Evolutionary conservation across 139 green algal genomes (phyloP).

Genomic region (Coelastrella sp.): DNA sequence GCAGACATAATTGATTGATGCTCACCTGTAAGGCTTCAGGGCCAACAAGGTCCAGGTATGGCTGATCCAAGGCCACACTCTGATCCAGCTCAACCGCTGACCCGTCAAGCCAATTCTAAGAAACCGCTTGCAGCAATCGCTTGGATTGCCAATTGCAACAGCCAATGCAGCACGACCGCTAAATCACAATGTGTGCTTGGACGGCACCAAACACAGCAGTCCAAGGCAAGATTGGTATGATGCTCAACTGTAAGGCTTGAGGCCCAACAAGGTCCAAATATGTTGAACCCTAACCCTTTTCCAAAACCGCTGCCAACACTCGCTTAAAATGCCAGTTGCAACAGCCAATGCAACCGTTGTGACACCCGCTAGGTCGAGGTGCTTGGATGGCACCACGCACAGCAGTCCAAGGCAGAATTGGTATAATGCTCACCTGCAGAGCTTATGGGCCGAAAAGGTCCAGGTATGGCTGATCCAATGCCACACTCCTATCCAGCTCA

Average conservation of each 20-base stretch:
- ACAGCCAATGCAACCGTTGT: not conserved
- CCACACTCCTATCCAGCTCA: not conserved
- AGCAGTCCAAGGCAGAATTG: not conserved
- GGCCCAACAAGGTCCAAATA: not conserved
- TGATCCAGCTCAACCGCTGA: not conserved
- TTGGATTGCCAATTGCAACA: too few species aligned
- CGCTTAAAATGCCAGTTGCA: too few species aligned
- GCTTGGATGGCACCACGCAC: not conserved
- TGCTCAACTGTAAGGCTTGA: slow-evolving; percentile 3
- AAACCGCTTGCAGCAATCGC: too few species aligned
- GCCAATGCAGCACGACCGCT: not conserved
- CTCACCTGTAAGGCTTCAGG: slow-evolving; percentile 21
- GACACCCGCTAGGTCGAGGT: not conserved
- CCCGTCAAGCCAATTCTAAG: too few species aligned
- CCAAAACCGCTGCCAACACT: too few species aligned
- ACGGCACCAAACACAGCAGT: not conserved
- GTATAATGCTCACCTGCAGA: slow-evolving; percentile 5
- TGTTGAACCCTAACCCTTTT: too few species aligned
- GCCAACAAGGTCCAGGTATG: not conserved
- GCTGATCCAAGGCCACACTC: not conserved
- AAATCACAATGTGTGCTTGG: not conserved
- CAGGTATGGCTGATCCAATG: slow-evolving; percentile 14
- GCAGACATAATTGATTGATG: not conserved
- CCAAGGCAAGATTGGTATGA: not conserved
- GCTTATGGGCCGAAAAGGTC: not conserved